These are phyloP conservation scores for Fragosphaeria purpurea DNA, from an alignment of 2,329 filamentous ascomycete genomes.

Conservation along the genomic window DNA sequence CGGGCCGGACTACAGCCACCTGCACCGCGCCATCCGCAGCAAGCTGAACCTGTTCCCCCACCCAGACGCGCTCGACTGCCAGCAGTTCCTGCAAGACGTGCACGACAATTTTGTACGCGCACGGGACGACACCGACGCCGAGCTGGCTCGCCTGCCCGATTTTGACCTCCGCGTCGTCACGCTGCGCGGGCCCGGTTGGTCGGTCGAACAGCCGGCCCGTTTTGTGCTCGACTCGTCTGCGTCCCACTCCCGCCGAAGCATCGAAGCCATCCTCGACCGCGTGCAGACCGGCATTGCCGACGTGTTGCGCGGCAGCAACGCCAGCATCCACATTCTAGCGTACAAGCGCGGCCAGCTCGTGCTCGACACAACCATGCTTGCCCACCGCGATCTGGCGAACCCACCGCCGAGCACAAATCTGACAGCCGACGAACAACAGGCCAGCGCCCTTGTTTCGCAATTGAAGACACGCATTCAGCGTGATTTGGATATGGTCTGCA, in stretches of 20 bases:
- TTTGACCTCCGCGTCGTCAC: slow-evolving; percentile 38
- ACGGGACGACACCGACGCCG: slow-evolving; percentile 31
- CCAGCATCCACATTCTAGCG: slow-evolving; percentile 35
- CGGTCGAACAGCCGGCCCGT: slow-evolving; percentile 33
- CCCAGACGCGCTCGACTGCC: slow-evolving; percentile 31
- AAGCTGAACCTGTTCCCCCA: slow-evolving; percentile 36
- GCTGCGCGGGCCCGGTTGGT: slow-evolving; percentile 36
- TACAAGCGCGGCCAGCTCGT: slow-evolving; percentile 45
- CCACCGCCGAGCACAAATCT: slow-evolving; percentile 16
- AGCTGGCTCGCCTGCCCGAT: slow-evolving; percentile 33
- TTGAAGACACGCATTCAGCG: slow-evolving; percentile 35
- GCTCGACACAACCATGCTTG: slow-evolving; percentile 37
- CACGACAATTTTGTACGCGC: slow-evolving; percentile 26
- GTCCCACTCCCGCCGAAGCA: slow-evolving; percentile 33
- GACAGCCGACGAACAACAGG: slow-evolving; percentile 26
- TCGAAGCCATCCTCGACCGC: slow-evolving; percentile 40
- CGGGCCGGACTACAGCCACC: slow-evolving; percentile 35
- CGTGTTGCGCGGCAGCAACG: slow-evolving; percentile 36
- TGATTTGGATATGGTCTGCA: slow-evolving; percentile 40
- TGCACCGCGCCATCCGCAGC: slow-evolving; percentile 32
- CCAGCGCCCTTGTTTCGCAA: slow-evolving; percentile 27
- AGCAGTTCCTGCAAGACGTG: slow-evolving; percentile 31
- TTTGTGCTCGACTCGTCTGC: slow-evolving; percentile 32
- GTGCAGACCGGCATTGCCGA: slow-evolving; percentile 40
- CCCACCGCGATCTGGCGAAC: slow-evolving; percentile 24